These are phyloP conservation scores for Aureobasidium leucospermi DNA, from an alignment of 2,329 filamentous ascomycete species.

Conservation along the genomic window DNA sequence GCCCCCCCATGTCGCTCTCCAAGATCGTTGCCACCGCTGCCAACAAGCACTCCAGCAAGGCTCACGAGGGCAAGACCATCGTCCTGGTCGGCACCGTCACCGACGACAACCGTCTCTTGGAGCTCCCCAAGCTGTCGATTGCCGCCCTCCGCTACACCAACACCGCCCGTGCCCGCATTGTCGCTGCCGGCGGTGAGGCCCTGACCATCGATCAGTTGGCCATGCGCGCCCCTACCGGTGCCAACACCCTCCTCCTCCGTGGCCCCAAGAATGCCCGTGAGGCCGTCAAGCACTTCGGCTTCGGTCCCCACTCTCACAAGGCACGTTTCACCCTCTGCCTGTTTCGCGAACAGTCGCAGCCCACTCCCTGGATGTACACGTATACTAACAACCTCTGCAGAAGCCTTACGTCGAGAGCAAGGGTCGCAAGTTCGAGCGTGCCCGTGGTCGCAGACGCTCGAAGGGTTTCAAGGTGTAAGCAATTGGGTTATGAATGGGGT, in stretches of 20 bases:
- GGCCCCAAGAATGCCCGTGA: slow-evolving; percentile 98
- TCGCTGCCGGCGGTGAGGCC: slow-evolving; percentile 88
- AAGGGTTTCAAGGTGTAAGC: slow-evolving; percentile 99
- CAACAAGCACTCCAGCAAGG: slow-evolving; percentile 43
- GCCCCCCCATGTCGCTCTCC: slow-evolving; percentile 80
- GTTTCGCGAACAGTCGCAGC: not conserved
- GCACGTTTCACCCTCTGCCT: slow-evolving; percentile 40
- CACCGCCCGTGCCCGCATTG: slow-evolving; percentile 87
- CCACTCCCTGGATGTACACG: not conserved
- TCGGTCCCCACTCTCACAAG: slow-evolving; percentile 97
- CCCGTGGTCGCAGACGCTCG: slow-evolving; percentile 96
- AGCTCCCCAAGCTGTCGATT: slow-evolving; percentile 84
- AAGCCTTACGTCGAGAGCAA: slow-evolving; percentile 97
- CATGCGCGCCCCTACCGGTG: slow-evolving; percentile 86
- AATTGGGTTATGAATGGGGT: slow-evolving; percentile 13
- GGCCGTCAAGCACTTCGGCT: slow-evolving; percentile 98
- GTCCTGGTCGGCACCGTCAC: slow-evolving; percentile 94
- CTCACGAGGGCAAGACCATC: slow-evolving; percentile 71
- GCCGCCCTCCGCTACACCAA: slow-evolving; percentile 95
- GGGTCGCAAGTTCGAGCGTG: slow-evolving; percentile 99
- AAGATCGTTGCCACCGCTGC: slow-evolving; percentile 64
- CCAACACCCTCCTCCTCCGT: slow-evolving; percentile 94
- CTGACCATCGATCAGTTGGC: slow-evolving; percentile 97
- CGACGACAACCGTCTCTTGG: slow-evolving; percentile 90
- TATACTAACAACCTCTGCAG: slow-evolving; percentile 40